Evolutionary conservation across 2,329 filamentous ascomycete species (phyloP).

Genomic region (Nigrograna mackinnonii): DNA sequence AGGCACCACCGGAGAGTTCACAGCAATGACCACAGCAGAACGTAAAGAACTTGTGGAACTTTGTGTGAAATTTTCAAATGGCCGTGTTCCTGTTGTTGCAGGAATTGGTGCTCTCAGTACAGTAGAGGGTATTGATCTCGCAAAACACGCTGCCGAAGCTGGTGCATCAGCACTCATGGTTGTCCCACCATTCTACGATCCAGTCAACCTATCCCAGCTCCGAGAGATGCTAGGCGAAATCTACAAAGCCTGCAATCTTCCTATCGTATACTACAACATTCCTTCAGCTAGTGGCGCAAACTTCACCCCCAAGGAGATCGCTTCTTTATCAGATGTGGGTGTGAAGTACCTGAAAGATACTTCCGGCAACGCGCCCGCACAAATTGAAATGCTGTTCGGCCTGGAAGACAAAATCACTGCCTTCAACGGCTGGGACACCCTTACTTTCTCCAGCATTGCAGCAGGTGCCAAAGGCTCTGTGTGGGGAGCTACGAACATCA

Average conservation of each 20-base stretch:
- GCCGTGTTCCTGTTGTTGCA: slow-evolving; percentile 47
- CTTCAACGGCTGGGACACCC: slow-evolving; percentile 59
- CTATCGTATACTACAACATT: slow-evolving; percentile 58
- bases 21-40: slow-evolving; percentile 47
- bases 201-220: background rate
- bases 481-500: slow-evolving; percentile 56
- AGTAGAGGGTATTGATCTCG: slow-evolving; percentile 45
- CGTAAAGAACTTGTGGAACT: slow-evolving; percentile 50
- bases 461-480: slow-evolving; percentile 55
- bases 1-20: slow-evolving; percentile 57
- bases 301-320: slow-evolving; percentile 48
- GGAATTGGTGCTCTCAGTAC: slow-evolving; percentile 52
- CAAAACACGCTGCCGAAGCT: slow-evolving; percentile 19
- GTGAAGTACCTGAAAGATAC: slow-evolving; percentile 58
- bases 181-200: background rate
- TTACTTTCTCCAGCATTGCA: slow-evolving; percentile 57
- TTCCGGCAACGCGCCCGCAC: slow-evolving; percentile 54
- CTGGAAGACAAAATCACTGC: slow-evolving; percentile 47
- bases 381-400: slow-evolving; percentile 55
- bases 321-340: slow-evolving; percentile 48
- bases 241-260: slow-evolving; percentile 43
- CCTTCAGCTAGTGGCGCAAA: slow-evolving; percentile 51
- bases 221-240: slow-evolving; percentile 45
- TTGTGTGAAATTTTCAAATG: slow-evolving; percentile 41
- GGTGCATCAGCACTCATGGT: background rate